A percentile compares a stretch with the other conserved stretches of the same genome.
phyloP scores from a whole-genome alignment of 768 basidiomycete species.

The Macrocybe gigantea region DNA sequence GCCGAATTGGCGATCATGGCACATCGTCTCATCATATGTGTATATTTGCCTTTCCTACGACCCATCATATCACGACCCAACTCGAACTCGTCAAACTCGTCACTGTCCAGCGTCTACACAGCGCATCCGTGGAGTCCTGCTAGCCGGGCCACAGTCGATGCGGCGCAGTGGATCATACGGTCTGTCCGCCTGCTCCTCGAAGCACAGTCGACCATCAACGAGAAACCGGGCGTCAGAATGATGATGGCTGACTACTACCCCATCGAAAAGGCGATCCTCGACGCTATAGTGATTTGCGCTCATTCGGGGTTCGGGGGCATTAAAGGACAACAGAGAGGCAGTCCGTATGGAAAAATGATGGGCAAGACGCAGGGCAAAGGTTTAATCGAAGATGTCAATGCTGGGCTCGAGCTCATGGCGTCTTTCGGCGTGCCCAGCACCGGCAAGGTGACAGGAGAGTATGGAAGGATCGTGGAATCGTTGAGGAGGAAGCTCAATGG shows the following conservation, averaged over 20 bases:
- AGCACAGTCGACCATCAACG: neutral
- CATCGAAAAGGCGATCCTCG: conserved; percentile 56
- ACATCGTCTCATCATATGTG: conserved; percentile 54
- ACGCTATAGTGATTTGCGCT: conserved; percentile 61
- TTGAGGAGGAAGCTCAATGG: conserved; percentile 19
- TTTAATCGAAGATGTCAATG: conserved; percentile 18
- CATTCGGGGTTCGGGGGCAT: conserved; percentile 50
- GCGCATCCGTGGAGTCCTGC: conserved; percentile 42
- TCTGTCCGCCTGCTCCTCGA: conserved; percentile 33
- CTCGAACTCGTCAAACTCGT: neutral
- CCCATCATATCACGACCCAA: conserved; percentile 4
- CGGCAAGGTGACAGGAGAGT: conserved; percentile 11
- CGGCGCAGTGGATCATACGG: conserved; percentile 59
- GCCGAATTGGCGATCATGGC: conserved; percentile 50
- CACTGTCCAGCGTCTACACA: conserved; percentile 8
- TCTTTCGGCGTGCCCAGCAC: conserved; percentile 1
- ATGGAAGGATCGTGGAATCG: conserved; percentile 16
- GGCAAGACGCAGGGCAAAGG: conserved; percentile 1
- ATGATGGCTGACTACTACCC: conserved; percentile 47
- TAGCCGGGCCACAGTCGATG: conserved; percentile 51
- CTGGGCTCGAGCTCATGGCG: conserved; percentile 19
- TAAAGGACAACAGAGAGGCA: conserved; percentile 4
- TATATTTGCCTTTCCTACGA: conserved; percentile 64
- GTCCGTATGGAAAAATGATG: too few relatives aligned
- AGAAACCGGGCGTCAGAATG: conserved; percentile 6